Evolutionary conservation across 139 green algal genomes (phyloP), one percentile per base, ranked within the genome.

Genomic region (Pedinophyceae sp.): DNA sequence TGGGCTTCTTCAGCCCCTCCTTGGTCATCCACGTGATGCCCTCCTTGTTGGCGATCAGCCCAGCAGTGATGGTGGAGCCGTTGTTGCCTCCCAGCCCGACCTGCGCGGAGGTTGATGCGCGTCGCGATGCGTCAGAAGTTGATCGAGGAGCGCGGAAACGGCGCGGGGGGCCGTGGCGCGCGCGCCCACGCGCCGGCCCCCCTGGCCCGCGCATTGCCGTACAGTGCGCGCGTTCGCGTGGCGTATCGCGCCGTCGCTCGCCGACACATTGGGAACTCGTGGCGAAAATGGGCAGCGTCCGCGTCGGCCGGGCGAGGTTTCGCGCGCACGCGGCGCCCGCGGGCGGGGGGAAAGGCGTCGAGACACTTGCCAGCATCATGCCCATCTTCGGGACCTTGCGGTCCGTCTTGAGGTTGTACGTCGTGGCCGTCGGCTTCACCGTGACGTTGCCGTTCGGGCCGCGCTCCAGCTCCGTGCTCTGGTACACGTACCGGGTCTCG

Each of bases 11-110:
- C 22, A 97, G 66, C 17, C 92, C 92, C 10, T 97, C 83, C 72
- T 97, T 97, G 27, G 91, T 99, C 74, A 89, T 88, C 92, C 92
- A 99, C 18, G 88, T 96, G 38, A 97, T 86, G 54, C 86, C 87
- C 83, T 86, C 73, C 59, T 93, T 89, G 72, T 99, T 99, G 17
- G 92, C 89, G 2, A 99, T 76, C 30, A 98, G 82, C 39, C 86
- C 88, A 25, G 74, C 92, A 4, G 77, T 91, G 2, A 99, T 61
- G 13, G 91, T 99, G n/a, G 83, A 85, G 20, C 92, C 92, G 64
- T 99, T 99, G 75, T 99, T 99, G 40, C 91, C 91, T 29, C 92
- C 91, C 74, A 78, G 87, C 34, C 91, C 91, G 3, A 99, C 92
- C 0, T 98, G 81, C 91, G n/a, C n/a, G n/a, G n/a, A n/a, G n/a